phyloP scores from a whole-genome alignment of 2,329 filamentous ascomycete species.

The Zymoseptoria ardabiliae region DNA sequence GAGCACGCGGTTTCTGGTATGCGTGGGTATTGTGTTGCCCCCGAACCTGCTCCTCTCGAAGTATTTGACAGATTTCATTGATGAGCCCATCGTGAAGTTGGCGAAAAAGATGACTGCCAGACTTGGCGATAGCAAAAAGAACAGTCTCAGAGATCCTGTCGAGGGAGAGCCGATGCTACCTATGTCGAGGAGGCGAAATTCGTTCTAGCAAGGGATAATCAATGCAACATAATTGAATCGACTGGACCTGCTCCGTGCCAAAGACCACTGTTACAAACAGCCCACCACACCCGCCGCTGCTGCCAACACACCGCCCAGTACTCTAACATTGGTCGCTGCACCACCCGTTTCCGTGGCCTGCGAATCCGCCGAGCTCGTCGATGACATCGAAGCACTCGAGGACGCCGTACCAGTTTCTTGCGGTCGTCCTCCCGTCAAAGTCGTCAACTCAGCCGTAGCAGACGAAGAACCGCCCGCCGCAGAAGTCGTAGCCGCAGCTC shows the following conservation, averaged over 20 bases:
- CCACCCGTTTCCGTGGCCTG: not conserved
- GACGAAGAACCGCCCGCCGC: constrained; percentile 3
- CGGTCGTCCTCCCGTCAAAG: not conserved
- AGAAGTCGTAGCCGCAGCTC: constrained; percentile 3
- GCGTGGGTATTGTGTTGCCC: not conserved
- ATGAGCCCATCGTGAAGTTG: not conserved
- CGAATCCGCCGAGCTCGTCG: not conserved
- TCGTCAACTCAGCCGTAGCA: constrained; percentile 2
- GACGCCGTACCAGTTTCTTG: not conserved
- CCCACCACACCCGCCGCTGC: not conserved
- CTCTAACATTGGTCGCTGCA: not conserved
- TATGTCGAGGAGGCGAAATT: not conserved
- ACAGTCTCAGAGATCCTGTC: not conserved
- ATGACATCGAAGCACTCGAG: not conserved
- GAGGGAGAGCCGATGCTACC: not conserved
- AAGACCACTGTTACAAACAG: not conserved
- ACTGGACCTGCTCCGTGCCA: not conserved
- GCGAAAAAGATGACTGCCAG: not conserved
- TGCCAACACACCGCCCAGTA: not conserved
- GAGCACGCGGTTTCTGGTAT: not conserved
- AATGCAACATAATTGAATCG: not conserved
- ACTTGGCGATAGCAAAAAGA: not conserved
- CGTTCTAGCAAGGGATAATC: not conserved
- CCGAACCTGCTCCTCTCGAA: not conserved
- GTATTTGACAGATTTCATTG: not conserved